Conservation (phyloP, 2,329 filamentous ascomycete species). For the Pestalotiopsis sp. region DNA sequence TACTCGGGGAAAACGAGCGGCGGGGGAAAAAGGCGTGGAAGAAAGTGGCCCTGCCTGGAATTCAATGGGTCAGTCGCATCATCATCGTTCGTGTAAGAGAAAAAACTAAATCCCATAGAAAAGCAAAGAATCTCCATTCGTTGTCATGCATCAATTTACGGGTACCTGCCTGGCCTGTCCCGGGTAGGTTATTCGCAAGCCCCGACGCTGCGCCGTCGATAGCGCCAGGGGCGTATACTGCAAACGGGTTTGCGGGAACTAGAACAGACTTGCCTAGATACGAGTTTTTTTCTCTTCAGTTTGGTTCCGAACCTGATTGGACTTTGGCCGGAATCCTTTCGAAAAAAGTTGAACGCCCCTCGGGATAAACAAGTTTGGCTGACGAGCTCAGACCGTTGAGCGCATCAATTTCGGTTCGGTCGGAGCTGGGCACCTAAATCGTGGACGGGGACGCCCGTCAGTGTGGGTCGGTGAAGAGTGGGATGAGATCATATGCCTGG, state of each 20-base stretch:
- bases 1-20: background rate
- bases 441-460: background rate
- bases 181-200: background rate
- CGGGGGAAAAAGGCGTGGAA: background rate
- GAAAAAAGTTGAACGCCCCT: background rate
- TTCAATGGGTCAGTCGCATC: background rate
- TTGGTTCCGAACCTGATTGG: background rate
- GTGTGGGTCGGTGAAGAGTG: background rate
- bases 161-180: background rate
- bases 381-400: background rate
- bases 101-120: background rate
- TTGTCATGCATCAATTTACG: background rate
- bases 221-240: background rate
- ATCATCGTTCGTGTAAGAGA: background rate
- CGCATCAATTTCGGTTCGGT: background rate
- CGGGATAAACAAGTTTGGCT: background rate
- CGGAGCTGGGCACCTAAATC: background rate
- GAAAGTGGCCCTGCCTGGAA: background rate
- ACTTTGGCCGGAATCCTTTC: background rate
- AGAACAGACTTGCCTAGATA: background rate
- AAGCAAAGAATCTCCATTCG: background rate
- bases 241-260: no score
- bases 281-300: background rate
- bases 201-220: background rate
- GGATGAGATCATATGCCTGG: background rate